phyloP scores from a whole-genome alignment of 768 basidiomycete species.

The Leucocoprinus sp. region DNA sequence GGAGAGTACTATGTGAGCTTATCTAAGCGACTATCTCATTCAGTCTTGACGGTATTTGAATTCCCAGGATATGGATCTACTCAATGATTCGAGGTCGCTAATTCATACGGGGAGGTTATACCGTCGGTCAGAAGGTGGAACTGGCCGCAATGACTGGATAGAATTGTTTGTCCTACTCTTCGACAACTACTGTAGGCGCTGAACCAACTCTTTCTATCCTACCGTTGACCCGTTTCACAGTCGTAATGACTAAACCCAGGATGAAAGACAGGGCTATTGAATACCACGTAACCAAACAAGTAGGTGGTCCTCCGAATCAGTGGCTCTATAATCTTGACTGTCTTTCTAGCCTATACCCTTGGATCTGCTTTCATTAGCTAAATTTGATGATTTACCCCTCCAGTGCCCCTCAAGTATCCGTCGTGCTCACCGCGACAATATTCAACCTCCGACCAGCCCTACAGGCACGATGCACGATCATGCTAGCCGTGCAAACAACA shows the following conservation, averaged over 20 bases:
- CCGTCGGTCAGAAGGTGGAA: constrained; percentile 81
- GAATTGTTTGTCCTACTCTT: constrained; percentile 88
- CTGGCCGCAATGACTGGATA: constrained; percentile 85
- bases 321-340: constrained; percentile 9
- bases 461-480: constrained; percentile 14
- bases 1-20: constrained; percentile 58
- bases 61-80: constrained; percentile 75
- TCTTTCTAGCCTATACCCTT: constrained; percentile 76
- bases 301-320: constrained; percentile 26
- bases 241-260: constrained; percentile 83
- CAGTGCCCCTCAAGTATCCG: constrained; percentile 70
- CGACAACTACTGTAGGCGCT: constrained; percentile 83
- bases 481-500: constrained; percentile 50
- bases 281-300: constrained; percentile 76
- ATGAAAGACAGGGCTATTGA: constrained; percentile 68
- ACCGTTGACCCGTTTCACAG: constrained; percentile 31
- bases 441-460: constrained; percentile 20
- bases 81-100: constrained; percentile 74
- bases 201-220: neutral
- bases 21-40: neutral
- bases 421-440: constrained; percentile 45
- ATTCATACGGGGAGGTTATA: constrained; percentile 79
- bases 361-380: constrained; percentile 79
- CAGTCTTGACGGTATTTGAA: neutral
- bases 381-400: constrained; percentile 73